Base-by-base conservation (phyloP, 345 rosid genomes). In the Citrus australasica region DNA sequence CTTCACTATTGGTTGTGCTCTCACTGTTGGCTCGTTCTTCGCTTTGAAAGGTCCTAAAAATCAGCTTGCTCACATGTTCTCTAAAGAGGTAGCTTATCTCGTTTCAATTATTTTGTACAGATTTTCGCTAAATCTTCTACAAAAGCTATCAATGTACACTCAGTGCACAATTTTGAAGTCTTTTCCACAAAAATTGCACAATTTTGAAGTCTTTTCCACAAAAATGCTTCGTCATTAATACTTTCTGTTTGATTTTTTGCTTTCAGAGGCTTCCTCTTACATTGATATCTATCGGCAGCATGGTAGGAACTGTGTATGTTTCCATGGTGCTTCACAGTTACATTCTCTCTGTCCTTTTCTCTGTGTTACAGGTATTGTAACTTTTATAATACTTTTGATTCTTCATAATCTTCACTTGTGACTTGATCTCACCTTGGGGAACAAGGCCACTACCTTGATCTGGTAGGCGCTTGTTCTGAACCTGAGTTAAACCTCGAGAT, bases 291-390 rank as follows among this genome's bases (percentile, higher is more conserved):
- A 28, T 92, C 0, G 84, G 92, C 60, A 86, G 86, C 68, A 86
- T 92, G 95, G 88, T 79, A 42, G 92, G 93, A 60, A 90, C 96
- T 32, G 79, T 92, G 40, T 92, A 90, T 80, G 93, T 87, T 46
- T 90, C 93, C 61, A 86, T 87, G 90, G 82, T 86, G 75, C 93
- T 90, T 78, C 96, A 92, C 79, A 92, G 92, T 76, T 92, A 92
- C 72, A 32, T 90, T 75, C 90, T 92, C 51, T 92, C 91, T 2
- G 91, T 92, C 65, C 71, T 92, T 75, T 90, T 90, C 84, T 92
- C 96, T 11, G 78, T 87, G 10, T 74, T 92, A 67, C 96, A 92
- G 91, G 96, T 92, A 87, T 67, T 63, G 11, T 17, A 64, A 77
- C n/a, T 56, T 42, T 59, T 33, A 11, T 77, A 38, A 16, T 42